phyloP scores from a whole-genome alignment of 2,329 filamentous ascomycete genomes.

The Talaromyces sp. region DNA sequence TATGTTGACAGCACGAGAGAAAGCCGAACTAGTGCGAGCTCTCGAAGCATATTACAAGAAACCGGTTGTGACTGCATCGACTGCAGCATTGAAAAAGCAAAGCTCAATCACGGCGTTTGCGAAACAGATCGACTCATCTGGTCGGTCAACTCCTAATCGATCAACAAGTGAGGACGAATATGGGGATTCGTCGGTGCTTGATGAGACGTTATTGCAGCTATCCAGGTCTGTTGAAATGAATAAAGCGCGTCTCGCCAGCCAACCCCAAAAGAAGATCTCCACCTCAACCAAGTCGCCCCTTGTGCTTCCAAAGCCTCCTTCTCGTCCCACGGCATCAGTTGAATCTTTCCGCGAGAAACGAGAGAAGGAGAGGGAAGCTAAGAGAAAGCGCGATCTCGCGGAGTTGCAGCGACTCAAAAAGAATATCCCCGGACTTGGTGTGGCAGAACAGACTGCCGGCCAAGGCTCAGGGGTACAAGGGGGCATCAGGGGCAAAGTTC shows the following conservation, averaged over 20 bases:
- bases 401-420: constrained; percentile 65
- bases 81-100: constrained; percentile 41
- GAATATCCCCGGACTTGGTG: constrained; percentile 45
- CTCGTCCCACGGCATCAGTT: constrained; percentile 34
- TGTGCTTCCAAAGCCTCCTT: constrained; percentile 23
- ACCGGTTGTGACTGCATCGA: constrained; percentile 39
- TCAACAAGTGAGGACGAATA: constrained; percentile 36
- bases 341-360: constrained; percentile 67
- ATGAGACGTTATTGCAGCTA: constrained; percentile 38
- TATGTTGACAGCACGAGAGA: constrained; percentile 75
- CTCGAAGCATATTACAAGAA: constrained; percentile 51
- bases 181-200: constrained; percentile 36
- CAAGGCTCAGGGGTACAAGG: constrained; percentile 73
- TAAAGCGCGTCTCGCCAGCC: constrained; percentile 31
- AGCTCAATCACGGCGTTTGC: constrained; percentile 38
- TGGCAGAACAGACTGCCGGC: constrained; percentile 56
- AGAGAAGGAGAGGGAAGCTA: constrained; percentile 68
- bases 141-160: constrained; percentile 28
- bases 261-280: constrained; percentile 27
- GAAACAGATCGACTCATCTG: constrained; percentile 32
- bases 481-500: constrained; percentile 75
- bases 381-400: constrained; percentile 65
- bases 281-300: constrained; percentile 20
- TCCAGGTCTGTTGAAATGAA: constrained; percentile 41
- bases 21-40: constrained; percentile 68